Conservation (phyloP, 495 filamentous ascomycete genomes). For the Neurospora discreta region DNA sequence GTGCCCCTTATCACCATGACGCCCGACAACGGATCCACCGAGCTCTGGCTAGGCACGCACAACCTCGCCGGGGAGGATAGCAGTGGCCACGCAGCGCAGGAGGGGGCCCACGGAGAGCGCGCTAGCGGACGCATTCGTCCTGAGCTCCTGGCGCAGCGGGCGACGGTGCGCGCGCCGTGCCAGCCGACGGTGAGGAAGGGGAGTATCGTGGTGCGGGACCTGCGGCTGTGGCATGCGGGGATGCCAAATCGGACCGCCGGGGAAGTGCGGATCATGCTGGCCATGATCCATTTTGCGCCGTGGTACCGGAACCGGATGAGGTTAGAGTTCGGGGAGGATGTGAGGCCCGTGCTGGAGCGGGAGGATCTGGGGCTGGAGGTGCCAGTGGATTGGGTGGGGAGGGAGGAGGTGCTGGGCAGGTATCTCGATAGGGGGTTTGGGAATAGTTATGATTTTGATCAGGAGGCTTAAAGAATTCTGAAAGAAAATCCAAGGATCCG, state of each 20-base stretch:
- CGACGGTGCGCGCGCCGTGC: constrained; percentile 29
- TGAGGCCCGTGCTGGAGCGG: constrained; percentile 27
- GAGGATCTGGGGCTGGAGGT: constrained; percentile 27
- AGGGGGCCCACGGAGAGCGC: neutral
- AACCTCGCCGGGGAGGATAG: constrained; percentile 26
- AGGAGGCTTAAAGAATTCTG: constrained; percentile 4
- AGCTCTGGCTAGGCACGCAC: constrained; percentile 52
- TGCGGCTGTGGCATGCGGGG: constrained; percentile 51
- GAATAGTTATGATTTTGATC: constrained; percentile 40
- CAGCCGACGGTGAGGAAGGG: constrained; percentile 43
- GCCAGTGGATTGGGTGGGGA: constrained; percentile 31
- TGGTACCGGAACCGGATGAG: constrained; percentile 32
- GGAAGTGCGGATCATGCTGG: constrained; percentile 44
- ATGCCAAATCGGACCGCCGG: constrained; percentile 42
- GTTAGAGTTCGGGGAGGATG: constrained; percentile 35
- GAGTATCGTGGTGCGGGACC: constrained; percentile 41
- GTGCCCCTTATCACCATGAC: constrained; percentile 42
- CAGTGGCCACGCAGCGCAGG: constrained; percentile 30
- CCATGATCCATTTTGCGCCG: constrained; percentile 35
- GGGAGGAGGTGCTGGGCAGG: constrained; percentile 18
- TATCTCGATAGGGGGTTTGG: constrained; percentile 39
- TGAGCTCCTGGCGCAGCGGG: constrained; percentile 29
- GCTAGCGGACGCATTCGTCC: constrained; percentile 29
- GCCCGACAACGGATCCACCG: constrained; percentile 45
- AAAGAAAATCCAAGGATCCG: no score